A percentile compares a stretch with the other conserved stretches of the same genome.
These are phyloP conservation scores for Gossypium thurberi DNA, from an alignment of 345 rosid species.

Conservation along the genomic window DNA sequence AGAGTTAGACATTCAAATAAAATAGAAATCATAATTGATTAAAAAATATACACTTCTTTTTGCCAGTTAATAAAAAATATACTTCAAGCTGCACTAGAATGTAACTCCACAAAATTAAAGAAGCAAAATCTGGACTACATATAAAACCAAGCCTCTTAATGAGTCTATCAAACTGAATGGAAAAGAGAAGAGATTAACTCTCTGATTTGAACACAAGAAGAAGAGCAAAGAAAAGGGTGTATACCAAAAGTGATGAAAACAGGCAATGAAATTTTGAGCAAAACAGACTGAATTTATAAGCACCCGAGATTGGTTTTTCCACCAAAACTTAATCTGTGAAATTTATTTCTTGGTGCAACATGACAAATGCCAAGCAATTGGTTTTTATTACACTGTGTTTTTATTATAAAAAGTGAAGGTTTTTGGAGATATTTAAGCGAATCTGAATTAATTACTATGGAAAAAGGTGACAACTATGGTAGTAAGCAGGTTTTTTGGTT, in stretches of 20 bases:
- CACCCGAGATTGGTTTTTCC: neutral
- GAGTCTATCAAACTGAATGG: neutral
- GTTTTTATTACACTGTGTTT: neutral
- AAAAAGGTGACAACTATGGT: neutral
- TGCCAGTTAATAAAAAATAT: no score
- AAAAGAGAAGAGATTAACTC: neutral
- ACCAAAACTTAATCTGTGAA: neutral
- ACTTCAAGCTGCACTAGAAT: no score
- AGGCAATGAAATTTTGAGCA: neutral
- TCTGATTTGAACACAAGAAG: neutral
- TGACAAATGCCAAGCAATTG: neutral
- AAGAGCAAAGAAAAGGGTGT: conserved; percentile 4
- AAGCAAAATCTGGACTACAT: neutral
- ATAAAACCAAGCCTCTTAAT: neutral
- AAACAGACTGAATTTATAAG: neutral
- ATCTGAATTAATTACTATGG: neutral
- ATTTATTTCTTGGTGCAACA: neutral
- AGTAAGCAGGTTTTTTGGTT: neutral
- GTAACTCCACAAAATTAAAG: no score
- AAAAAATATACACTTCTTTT: no score
- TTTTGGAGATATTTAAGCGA: conserved; percentile 6
- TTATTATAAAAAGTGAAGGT: neutral
- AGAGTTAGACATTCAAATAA: no score
- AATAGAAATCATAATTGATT: no score
- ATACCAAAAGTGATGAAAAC: conserved; percentile 1